Base-by-base conservation (phyloP, 768 basidiomycete species). In the Amanita fuliginea region DNA sequence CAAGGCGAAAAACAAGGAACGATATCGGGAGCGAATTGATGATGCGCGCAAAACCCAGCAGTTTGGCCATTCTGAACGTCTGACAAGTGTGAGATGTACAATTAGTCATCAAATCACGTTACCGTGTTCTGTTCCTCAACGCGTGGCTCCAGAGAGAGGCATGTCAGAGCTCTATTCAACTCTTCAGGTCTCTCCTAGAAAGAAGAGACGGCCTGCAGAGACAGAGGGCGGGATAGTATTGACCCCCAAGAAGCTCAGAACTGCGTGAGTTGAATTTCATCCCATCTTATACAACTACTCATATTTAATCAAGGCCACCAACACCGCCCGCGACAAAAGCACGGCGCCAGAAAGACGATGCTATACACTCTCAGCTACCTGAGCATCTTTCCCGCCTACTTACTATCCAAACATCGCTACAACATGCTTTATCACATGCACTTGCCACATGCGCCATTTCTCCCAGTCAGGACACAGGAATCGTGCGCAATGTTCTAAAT, bases 361-460 rank as follows among this genome's bases (percentile, higher is more conserved):
- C 54, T 47, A 53, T 10, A 18, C 22, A 60, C 47, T 49, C 47
- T 34, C 52, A 64, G 6, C 64, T 89, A 34, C 82, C 87, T 9
- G 37, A 64, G 9, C 73, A 81, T 54, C 70, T 91, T 26, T 61
- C 74, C 36, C 80, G 84, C 33, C 74, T 91, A 33, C 69, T 71
- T 54, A 71, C 65, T 47, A 71, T 84, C 42, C 81, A 90, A 56
- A 80, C 76, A 19, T 77, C 80, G 10, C 68, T 91, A 42, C 86
- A 90, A 55, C 83, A 85, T 59, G 88, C 89, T 44, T 73, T 91
- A 48, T 88, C 89, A 2, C 86, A 88, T 66, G 86, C 86, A 7
- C 75, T 92, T 24, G 88, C 88, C 4, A 86, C 87, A 10, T 86
- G 80, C 55, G 86, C 86, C 26, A 76, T 84, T 28, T 80, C 88